phyloP scores from a whole-genome alignment of 345 rosid genomes.

The Pistacia atlantica region DNA sequence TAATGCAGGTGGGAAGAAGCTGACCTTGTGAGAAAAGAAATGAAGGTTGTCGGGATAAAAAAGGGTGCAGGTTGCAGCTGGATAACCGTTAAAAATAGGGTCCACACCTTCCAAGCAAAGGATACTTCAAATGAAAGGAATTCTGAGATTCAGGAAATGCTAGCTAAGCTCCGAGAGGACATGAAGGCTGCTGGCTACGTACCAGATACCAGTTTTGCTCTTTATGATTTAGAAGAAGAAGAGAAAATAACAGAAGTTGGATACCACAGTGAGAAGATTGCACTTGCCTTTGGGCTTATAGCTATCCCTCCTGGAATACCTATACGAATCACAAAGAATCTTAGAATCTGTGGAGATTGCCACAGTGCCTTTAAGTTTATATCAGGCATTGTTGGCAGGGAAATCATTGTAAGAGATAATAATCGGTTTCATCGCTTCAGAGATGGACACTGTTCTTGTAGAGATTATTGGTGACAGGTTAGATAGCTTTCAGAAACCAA shows the following conservation, averaged over 20 bases:
- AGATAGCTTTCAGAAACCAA: too few species aligned
- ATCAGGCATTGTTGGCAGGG: conserved; percentile 56
- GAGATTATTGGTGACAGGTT: conserved; percentile 65
- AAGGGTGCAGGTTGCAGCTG: conserved; percentile 87
- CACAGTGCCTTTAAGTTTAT: conserved; percentile 77
- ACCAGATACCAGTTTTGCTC: conserved; percentile 61
- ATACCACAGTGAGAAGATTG: conserved; percentile 83
- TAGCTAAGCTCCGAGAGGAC: conserved; percentile 47
- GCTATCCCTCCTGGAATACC: conserved; percentile 63
- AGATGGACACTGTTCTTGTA: conserved; percentile 62
- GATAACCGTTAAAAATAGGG: conserved; percentile 64
- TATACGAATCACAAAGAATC: conserved; percentile 79
- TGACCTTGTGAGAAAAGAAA: conserved; percentile 58
- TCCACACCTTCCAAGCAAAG: conserved; percentile 84
- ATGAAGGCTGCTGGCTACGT: conserved; percentile 71
- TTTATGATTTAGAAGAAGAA: conserved; percentile 86
- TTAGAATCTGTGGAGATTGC: conserved; percentile 85
- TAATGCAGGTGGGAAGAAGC: conserved; percentile 85
- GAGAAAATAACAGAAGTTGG: conserved; percentile 72
- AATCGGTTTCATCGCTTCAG: conserved; percentile 71
- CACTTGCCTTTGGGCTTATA: conserved; percentile 77
- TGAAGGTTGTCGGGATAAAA: conserved; percentile 70
- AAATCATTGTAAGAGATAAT: conserved; percentile 77
- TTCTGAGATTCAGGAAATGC: conserved; percentile 59
- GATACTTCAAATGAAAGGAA: conserved; percentile 67